Conservation (phyloP, 1,284 basidiomycete species). For the Papiliotrema laurentii region DNA sequence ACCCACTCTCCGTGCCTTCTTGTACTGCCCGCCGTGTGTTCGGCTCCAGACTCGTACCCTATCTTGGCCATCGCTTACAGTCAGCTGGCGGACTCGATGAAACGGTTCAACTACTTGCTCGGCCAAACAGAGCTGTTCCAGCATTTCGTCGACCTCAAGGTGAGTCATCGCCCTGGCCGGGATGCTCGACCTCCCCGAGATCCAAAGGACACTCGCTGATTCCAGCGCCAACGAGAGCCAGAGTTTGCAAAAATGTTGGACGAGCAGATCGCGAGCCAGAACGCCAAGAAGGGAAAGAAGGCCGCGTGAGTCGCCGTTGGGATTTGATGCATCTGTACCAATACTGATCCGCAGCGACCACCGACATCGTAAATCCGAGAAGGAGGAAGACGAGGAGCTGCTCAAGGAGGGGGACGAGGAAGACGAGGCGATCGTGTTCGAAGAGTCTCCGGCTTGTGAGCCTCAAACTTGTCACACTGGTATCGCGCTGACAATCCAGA, state of each 20-base stretch:
- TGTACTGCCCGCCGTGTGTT: too few species aligned
- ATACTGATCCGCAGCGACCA: conserved; percentile 65
- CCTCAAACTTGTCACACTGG: conserved; percentile 10
- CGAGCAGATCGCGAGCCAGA: conserved; percentile 56
- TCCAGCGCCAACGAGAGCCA: conserved; percentile 80
- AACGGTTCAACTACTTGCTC: conserved; percentile 88
- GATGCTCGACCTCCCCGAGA: too few species aligned
- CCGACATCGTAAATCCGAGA: conserved; percentile 90
- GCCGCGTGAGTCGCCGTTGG: conserved; percentile 56
- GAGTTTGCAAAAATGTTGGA: conserved; percentile 88
- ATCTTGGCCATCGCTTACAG: too few species aligned
- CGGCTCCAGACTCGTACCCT: too few species aligned
- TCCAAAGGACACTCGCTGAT: conserved; percentile 3
- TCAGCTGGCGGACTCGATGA: conserved; percentile 89
- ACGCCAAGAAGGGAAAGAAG: conserved; percentile 67
- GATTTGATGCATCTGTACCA: too few species aligned
- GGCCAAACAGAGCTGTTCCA: conserved; percentile 95
- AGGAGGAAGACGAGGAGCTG: conserved; percentile 95
- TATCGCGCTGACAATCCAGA: conserved; percentile 51
- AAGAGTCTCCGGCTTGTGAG: conserved; percentile 83
- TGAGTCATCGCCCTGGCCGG: conserved; percentile 35
- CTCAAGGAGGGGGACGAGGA: conserved; percentile 79
- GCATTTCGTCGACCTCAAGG: conserved; percentile 93
- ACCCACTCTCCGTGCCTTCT: too few species aligned
- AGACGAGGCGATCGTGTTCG: conserved; percentile 82